phyloP scores from a whole-genome alignment of 257 asterid genomes.

The Ballota nigra region DNA sequence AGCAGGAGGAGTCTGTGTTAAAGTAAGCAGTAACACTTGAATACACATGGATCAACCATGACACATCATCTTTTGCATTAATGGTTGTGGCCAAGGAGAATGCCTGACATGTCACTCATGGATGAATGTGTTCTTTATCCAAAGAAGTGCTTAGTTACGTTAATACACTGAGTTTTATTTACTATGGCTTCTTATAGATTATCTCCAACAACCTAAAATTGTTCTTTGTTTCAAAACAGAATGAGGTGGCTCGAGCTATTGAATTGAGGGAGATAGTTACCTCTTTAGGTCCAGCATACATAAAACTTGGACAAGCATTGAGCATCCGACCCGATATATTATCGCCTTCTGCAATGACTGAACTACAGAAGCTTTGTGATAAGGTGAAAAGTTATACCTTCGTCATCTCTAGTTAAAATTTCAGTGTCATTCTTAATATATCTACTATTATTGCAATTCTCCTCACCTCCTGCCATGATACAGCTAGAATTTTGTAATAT shows the following conservation, averaged over 20 bases:
- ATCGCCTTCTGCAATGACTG: constrained; percentile 91
- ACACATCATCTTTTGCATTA: background rate
- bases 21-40: background rate
- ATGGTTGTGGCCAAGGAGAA: background rate
- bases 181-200: background rate
- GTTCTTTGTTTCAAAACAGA: constrained; percentile 42
- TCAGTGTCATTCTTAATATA: constrained; percentile 1
- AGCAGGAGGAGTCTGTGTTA: background rate
- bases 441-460: background rate
- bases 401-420: constrained; percentile 12
- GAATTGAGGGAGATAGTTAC: constrained; percentile 97
- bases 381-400: constrained; percentile 52
- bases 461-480: constrained; percentile 2
- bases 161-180: background rate
- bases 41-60: background rate
- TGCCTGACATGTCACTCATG: background rate
- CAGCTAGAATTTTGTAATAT: background rate
- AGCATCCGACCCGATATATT: constrained; percentile 96
- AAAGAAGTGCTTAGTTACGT: background rate
- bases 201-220: background rate
- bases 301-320: constrained; percentile 98
- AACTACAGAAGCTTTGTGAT: constrained; percentile 98
- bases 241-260: constrained; percentile 96
- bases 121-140: background rate
- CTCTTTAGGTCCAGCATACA: constrained; percentile 98